Evolutionary conservation across 148 eudicot genomes (phyloP), one percentile per base, ranked within the genome.

Genomic region (Agrostemma githago): DNA sequence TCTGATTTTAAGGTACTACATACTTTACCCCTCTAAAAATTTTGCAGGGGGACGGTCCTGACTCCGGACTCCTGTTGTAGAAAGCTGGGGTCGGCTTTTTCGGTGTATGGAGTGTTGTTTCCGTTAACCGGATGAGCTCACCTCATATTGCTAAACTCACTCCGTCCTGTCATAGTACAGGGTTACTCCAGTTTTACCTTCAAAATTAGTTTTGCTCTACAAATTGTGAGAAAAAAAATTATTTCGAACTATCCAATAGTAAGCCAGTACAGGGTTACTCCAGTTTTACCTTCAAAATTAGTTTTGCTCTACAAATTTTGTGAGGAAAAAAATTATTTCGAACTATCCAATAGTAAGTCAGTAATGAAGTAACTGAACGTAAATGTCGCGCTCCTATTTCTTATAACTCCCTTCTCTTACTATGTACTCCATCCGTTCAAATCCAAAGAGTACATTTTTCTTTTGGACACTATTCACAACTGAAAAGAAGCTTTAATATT

Each of bases 1-100:
- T 92, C 64, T 92, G 83, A 89, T 72, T 48, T 68, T 6, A 39
- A 80, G 89, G 85, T 84, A 78, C 56, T 68, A 12, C 12, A 19
- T 3, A 16, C 21, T n/a, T n/a, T 8, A 43, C 12, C 34, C 0
- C 34, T 26, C 43, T 42, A 5, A 19, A 38, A 44, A 9, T 5
- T 48, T 3, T 68, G 58, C 72, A 19, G 16, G 9, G 20, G 19
- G 41, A 44, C 8, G 20, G 21, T 10, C 14, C 57, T 43, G 16
- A 15, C 17, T 42, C 39, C 10, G 6, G 43, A 19, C 34, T 26
- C 1, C 34, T 26, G 34, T 26, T 26, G 34, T 26, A 26, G 34
- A 26, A 26, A 26, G 34, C 34, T 26, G 71, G 38, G 56, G 9
- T 42, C 8, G 26, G 8, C 56, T 3, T 68, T 17, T 20, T 68